phyloP scores from a whole-genome alignment of 225 moss, liverwort and hornwort genomes.

The Thuidium tamariscinum region DNA sequence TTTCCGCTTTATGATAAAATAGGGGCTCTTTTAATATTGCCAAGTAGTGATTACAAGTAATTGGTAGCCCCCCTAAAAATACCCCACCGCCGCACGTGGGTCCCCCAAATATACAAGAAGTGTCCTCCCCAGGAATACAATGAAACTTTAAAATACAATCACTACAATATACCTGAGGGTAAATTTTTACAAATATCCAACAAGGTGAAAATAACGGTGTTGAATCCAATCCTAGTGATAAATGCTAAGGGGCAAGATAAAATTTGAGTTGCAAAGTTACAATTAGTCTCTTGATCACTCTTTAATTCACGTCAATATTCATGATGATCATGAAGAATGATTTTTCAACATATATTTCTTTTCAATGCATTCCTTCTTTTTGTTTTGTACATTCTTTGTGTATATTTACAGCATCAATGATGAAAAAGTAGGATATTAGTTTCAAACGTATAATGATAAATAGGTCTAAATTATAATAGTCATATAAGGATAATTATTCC shows the following conservation, averaged over 20 bases:
- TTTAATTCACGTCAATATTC: background rate
- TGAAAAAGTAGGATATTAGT: background rate
- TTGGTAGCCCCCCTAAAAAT: too few relatives aligned
- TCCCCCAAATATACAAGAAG: too few relatives aligned
- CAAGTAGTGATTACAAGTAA: too few relatives aligned
- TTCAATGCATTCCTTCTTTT: background rate
- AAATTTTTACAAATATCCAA: background rate
- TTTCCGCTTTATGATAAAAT: too few relatives aligned
- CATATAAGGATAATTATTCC: background rate
- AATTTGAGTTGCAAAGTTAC: background rate
- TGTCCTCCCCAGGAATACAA: too few relatives aligned
- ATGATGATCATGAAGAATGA: background rate
- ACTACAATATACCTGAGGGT: background rate
- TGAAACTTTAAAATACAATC: background rate
- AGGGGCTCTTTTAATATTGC: too few relatives aligned
- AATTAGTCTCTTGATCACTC: fast-evolving
- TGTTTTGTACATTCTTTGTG: fast-evolving
- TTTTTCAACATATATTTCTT: background rate
- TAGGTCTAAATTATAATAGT: background rate
- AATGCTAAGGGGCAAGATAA: background rate
- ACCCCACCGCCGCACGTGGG: too few relatives aligned
- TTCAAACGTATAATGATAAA: background rate
- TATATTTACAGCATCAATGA: background rate
- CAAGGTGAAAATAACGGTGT: background rate
- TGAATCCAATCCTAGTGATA: background rate